A percentile compares a stretch with the other conserved stretches of the same genome.
phyloP scores from a whole-genome alignment of 176 grass and related monocot species.

The Tillandsia leiboldiana region DNA sequence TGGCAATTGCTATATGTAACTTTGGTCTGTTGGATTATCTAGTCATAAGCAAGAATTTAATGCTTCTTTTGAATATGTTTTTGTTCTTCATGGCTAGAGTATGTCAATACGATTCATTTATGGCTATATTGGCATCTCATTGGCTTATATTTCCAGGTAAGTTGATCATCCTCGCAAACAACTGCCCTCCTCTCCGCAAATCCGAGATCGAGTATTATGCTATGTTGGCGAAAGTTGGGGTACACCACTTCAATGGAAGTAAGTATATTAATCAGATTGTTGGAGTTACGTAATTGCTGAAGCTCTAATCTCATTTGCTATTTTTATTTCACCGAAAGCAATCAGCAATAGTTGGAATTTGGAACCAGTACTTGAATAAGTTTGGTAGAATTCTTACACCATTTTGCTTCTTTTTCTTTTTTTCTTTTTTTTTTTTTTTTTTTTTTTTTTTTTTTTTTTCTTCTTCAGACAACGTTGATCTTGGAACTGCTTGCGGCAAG shows the following conservation, averaged over 20 bases:
- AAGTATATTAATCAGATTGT: conserved; percentile 18
- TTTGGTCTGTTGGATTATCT: no score
- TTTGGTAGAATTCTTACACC: not conserved
- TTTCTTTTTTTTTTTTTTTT: not conserved
- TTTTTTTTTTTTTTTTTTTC: no score
- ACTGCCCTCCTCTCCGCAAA: conserved; percentile 85
- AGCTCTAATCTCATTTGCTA: not conserved
- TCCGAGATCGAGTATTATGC: conserved; percentile 98
- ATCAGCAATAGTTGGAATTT: not conserved
- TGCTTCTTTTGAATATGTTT: not conserved
- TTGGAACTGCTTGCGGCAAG: conserved; percentile 93
- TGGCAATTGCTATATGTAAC: no score
- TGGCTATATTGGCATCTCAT: not conserved
- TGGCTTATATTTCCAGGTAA: conserved; percentile 39
- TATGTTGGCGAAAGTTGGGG: conserved; percentile 84
- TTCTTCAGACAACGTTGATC: conserved; percentile 99
- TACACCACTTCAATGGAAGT: conserved; percentile 97
- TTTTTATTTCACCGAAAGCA: not conserved
- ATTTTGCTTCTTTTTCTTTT: not conserved
- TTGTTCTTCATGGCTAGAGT: conserved; percentile 3
- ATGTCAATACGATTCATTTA: not conserved
- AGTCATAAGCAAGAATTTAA: no score
- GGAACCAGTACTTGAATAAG: not conserved
- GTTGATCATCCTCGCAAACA: conserved; percentile 80
- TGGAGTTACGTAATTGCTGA: not conserved